Evolutionary conservation across 2,329 filamentous ascomycete genomes (phyloP), one percentile per base, ranked within the genome.

Genomic region (Fusarium sp.): DNA sequence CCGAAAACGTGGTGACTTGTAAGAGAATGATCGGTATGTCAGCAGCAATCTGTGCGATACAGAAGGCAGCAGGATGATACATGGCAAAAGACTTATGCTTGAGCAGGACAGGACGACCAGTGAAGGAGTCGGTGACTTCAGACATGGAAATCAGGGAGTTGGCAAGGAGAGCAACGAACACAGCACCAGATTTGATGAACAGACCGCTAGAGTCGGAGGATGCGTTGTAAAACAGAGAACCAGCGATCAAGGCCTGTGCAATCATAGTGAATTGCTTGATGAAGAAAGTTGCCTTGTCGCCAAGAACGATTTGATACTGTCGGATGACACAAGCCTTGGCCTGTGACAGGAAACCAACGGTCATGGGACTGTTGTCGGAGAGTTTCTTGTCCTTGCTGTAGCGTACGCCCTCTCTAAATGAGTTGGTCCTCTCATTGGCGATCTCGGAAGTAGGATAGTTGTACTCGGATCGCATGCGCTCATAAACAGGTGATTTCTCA

Each of bases 151-250:
- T 73, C 10, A 92, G 77, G 56, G 84, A 81, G 72, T 90, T 88
- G 76, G 85, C 89, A 0, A 92, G 79, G 1, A 91, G 79, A 1
- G 88, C 80, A 49, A 91, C 85, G 80, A 91, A 92, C 6, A 90
- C 77, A 0, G 88, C 84, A 51, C 89, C 90, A 0, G 84, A 83
- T 69, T 90, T 90, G 69, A 86, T 73, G 74, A 91, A 91, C 1
- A 92, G 76, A 11, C 89, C 90, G 2, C 77, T 81, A 0, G 87
- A 86, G 48, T 84, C 87, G 23, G 78, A 60, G 0, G 88, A 84
- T 0, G 88, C 85, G 55, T 88, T 83, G 77, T 91, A 92, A 77
- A 92, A 92, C 5, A 91, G 81, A 0, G 88, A 91, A 9, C 89
- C 89, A 3, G 84, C 81, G 58, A 91, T 85, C 7, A 92, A 76